Evolutionary conservation across 2,329 filamentous ascomycete species (phyloP).

Genomic region (Fusarium circinatum): DNA sequence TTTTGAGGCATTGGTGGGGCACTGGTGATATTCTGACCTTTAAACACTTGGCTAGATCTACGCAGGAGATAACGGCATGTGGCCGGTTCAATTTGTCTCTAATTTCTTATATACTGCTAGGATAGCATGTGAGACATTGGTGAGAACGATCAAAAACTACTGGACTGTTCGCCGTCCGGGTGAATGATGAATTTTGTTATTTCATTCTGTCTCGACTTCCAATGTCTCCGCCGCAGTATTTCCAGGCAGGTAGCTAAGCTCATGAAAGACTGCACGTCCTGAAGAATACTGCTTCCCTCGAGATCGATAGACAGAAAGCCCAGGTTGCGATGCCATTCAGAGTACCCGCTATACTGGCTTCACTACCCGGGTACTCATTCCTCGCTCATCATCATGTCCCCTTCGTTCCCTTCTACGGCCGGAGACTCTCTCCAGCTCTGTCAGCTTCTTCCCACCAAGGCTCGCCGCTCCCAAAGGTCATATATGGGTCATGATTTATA

Average conservation of each 20-base stretch:
- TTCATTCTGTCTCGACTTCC: not conserved
- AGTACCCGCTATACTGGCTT: not conserved
- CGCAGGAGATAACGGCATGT: not conserved
- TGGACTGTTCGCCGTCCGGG: not conserved
- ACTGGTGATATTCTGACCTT: not conserved
- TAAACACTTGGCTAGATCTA: not conserved
- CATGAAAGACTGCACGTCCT: not conserved
- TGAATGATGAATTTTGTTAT: not conserved
- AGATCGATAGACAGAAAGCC: fast-evolving
- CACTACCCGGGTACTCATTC: not conserved
- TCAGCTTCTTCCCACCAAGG: not conserved
- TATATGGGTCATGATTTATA: not conserved
- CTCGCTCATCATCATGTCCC: not conserved
- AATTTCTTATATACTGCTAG: not conserved
- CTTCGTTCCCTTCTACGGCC: not conserved
- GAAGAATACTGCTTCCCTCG: too few species aligned
- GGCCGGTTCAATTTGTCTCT: not conserved
- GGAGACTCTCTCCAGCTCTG: not conserved
- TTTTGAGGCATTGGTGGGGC: not conserved
- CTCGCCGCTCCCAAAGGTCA: too few species aligned
- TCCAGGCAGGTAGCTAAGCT: not conserved
- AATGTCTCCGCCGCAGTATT: fast-evolving
- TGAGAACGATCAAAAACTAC: fast-evolving
- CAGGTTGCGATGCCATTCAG: not conserved
- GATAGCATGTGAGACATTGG: not conserved